Base-by-base conservation (phyloP, 192 early-diverging fungal genomes). In the Paraglomus occultum region DNA sequence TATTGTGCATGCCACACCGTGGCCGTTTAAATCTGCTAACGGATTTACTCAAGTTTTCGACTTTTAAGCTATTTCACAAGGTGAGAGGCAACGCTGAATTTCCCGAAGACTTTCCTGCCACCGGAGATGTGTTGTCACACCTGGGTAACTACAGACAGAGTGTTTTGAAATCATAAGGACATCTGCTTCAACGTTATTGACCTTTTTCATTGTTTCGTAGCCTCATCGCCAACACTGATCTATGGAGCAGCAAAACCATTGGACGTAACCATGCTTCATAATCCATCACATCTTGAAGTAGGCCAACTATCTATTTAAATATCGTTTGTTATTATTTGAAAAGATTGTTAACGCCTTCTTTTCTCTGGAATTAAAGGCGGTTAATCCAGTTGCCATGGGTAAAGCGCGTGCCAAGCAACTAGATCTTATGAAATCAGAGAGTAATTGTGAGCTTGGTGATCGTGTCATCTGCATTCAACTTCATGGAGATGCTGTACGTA, bases 381-480 rank as follows among this genome's bases (percentile, higher is more conserved):
- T 94, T 40, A 98, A 98, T 81, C 94, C 96, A 0, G 94, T 98
- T 1, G 94, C 94, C 23, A 87, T 95, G 77, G 96, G 96, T 47
- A 96, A 98, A 73, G 93, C 95, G 0, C 89, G 96, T 11, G 94
- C 96, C 39, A 90, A 93, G 77, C 96, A 98, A 73, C 95, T 97
- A 87, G 82, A 86, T 44, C 72, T 87, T 43, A 77, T 81, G 55
- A 84, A 79, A 58, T 89, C 84, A 8, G 79, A 84, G 14, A 78
- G 81, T 7, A 80, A 84, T 51, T 98, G 96, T 74, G 86, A 85
- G 31, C 83, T 98, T 31, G 96, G 96, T 14, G 96, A 98, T 82
- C 85, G 89, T 31, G 91, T 97, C 48, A 87, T 97, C 77, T 95
- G 94, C 73, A 86, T 98, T 44, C 95, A 97, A 74, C 85, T 98